A percentile compares a stretch with the other conserved stretches of the same genome.
Evolutionary conservation across 1,284 basidiomycete genomes (phyloP).

Genomic region (Ustilago curta): DNA sequence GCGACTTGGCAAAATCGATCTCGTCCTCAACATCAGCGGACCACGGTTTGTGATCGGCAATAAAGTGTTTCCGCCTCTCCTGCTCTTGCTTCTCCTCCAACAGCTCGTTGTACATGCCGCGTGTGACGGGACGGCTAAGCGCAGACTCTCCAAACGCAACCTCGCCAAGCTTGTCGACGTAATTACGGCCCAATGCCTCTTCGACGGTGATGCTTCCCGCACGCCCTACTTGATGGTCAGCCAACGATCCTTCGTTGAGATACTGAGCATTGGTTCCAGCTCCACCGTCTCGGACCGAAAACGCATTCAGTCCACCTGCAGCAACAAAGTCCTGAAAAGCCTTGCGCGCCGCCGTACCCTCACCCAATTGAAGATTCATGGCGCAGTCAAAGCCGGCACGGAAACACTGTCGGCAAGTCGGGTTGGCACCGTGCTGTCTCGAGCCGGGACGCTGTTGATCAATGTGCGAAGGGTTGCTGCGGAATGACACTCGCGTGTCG

Average conservation of each 20-base stretch:
- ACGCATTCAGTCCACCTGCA: constrained; percentile 49
- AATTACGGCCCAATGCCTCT: constrained; percentile 52
- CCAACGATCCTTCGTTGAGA: constrained; percentile 11
- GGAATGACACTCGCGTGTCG: constrained; percentile 52
- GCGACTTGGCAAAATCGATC: constrained; percentile 12
- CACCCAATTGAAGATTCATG: constrained; percentile 54
- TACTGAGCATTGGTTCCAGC: background rate
- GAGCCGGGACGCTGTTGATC: constrained; percentile 29
- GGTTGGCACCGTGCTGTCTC: constrained; percentile 29
- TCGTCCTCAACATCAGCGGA: constrained; percentile 25
- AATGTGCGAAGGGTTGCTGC: constrained; percentile 40
- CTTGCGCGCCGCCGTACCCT: constrained; percentile 47
- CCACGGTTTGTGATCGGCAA: constrained; percentile 33
- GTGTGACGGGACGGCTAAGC: constrained; percentile 54
- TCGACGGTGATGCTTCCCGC: constrained; percentile 39
- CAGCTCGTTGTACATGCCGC: constrained; percentile 53
- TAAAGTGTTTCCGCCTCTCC: constrained; percentile 26
- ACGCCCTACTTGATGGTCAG: constrained; percentile 4
- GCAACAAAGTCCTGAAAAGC: constrained; percentile 59
- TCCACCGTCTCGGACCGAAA: constrained; percentile 39
- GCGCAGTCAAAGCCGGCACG: constrained; percentile 57
- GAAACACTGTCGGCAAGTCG: constrained; percentile 53
- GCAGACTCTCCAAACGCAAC: constrained; percentile 59
- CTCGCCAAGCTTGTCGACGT: constrained; percentile 57
- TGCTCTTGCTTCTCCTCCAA: constrained; percentile 55